Evolutionary conservation across 305 asterid species (phyloP), one percentile per base, ranked within the genome.

Genomic region (Andrographis paniculata): DNA sequence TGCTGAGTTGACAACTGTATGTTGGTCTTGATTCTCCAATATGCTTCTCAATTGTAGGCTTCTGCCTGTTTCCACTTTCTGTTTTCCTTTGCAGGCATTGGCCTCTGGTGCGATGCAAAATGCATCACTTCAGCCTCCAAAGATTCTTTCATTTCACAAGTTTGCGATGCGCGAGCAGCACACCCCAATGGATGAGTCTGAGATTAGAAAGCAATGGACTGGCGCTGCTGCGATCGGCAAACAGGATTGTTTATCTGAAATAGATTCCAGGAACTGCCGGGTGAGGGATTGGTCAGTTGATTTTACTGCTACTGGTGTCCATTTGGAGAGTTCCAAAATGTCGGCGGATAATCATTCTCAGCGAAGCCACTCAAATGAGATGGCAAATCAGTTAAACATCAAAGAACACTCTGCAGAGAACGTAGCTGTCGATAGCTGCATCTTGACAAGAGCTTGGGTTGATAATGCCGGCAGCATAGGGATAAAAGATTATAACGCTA

Each of bases 231-330:
- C 70, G 38, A 52, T 62, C 52, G 89, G 87, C 55, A 80, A 54
- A 63, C 96, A 78, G 60, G 99, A 91, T 68, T 83, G 95, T 66
- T 64, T 79, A 53, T 86, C 99, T 20, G 96, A 92, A 69, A 92
- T 84, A 53, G 95, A 92, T 70, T 92, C 99, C 30, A 77, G 99
- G 73, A 92, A 87, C 74, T 87, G 99, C 72, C 75, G 93, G 63
- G 99, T 92, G 48, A 77, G 95, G 75, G 95, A 92, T 63, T 92
- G 99, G 99, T 63, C 99, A 22, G 91, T 84, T 61, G 99, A 92
- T 70, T 92, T 92, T 73, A 79, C 99, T 48, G 93, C 94, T 62
- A 78, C 97, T 65, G 93, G 87, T 39, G 84, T 80, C 50, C 79
- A 84, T 68, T 77, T 71, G 45, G 94, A 81, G 60, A 71, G 73